Evolutionary conservation across 495 filamentous ascomycete species (phyloP).

Genomic region (Podospora pseudopauciseta): DNA sequence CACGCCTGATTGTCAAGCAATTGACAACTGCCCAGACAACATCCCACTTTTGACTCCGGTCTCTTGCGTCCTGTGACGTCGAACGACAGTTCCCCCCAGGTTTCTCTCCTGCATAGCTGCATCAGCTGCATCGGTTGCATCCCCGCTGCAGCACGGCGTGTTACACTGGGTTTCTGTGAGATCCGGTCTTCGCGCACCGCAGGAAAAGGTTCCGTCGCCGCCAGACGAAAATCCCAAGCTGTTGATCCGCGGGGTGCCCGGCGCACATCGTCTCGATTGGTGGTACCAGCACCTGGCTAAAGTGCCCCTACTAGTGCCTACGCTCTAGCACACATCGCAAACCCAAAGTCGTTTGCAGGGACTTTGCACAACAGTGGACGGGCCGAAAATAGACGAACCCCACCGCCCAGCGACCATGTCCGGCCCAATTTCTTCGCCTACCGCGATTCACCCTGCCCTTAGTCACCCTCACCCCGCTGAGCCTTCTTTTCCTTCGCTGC

Average conservation of each 20-base stretch:
- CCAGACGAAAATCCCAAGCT: background rate
- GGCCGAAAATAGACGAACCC: conserved; percentile 26
- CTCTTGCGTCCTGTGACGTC: conserved; percentile 24
- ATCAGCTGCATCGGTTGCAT: background rate
- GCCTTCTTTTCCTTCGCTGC: conserved; percentile 17
- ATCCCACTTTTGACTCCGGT: conserved; percentile 5
- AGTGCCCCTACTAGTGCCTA: background rate
- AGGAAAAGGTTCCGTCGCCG: conserved; percentile 6
- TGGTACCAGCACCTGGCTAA: background rate
- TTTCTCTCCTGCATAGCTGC: conserved; percentile 18
- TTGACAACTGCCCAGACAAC: background rate
- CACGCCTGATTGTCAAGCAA: background rate
- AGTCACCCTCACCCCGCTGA: conserved; percentile 25
- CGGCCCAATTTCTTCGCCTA: conserved; percentile 37
- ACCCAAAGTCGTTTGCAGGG: conserved; percentile 1
- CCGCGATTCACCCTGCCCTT: conserved; percentile 41
- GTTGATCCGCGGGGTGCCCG: conserved; percentile 7
- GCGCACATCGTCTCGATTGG: conserved; percentile 1
- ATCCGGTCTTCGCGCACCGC: conserved; percentile 6
- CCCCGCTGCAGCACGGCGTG: conserved; percentile 13
- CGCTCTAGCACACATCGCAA: background rate
- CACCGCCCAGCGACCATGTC: conserved; percentile 27
- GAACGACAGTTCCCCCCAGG: conserved; percentile 19
- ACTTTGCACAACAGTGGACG: conserved; percentile 7
- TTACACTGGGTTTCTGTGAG: conserved; percentile 21